Conservation (phyloP, 1,284 basidiomycete genomes). For the Meira nashicola region DNA sequence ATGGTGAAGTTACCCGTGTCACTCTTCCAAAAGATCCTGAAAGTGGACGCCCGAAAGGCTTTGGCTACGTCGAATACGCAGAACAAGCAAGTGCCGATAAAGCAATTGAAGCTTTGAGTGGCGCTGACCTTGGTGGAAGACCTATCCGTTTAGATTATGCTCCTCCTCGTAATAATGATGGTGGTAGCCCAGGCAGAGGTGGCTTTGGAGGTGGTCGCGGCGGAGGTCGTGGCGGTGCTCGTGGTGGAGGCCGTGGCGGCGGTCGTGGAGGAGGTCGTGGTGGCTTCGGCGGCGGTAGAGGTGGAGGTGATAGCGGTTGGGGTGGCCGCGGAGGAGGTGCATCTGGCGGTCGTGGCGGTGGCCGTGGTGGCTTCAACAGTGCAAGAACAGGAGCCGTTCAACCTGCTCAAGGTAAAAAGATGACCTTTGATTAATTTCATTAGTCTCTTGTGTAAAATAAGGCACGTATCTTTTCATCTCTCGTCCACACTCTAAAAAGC, state of each 20-base stretch:
- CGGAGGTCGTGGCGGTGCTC: conserved; percentile 13
- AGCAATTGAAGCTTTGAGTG: conserved; percentile 67
- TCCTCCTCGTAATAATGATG: conserved; percentile 66
- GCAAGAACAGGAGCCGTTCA: conserved; percentile 12
- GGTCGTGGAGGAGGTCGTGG: conserved; percentile 8
- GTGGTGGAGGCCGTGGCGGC: conserved; percentile 4
- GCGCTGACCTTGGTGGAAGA: conserved; percentile 77
- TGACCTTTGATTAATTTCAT: conserved; percentile 14
- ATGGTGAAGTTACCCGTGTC: conserved; percentile 81
- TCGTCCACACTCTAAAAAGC: not conserved
- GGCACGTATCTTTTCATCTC: not conserved
- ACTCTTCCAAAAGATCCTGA: conserved; percentile 91
- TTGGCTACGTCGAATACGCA: conserved; percentile 92
- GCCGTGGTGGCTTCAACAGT: conserved; percentile 10
- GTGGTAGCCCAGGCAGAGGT: conserved; percentile 46
- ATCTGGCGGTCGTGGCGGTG: conserved; percentile 13
- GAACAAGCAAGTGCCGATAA: conserved; percentile 74
- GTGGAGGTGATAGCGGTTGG: conserved; percentile 10
- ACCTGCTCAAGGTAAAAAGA: conserved; percentile 12
- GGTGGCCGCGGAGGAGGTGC: conserved; percentile 10
- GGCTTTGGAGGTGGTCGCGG: conserved; percentile 12
- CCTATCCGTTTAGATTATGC: conserved; percentile 81
- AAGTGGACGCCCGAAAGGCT: conserved; percentile 84
- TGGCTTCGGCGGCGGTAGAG: conserved; percentile 6
- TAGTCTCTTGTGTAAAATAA: not conserved